These are phyloP conservation scores for Podila epicladia DNA, from an alignment of 192 early-diverging fungal species.

Conservation along the genomic window DNA sequence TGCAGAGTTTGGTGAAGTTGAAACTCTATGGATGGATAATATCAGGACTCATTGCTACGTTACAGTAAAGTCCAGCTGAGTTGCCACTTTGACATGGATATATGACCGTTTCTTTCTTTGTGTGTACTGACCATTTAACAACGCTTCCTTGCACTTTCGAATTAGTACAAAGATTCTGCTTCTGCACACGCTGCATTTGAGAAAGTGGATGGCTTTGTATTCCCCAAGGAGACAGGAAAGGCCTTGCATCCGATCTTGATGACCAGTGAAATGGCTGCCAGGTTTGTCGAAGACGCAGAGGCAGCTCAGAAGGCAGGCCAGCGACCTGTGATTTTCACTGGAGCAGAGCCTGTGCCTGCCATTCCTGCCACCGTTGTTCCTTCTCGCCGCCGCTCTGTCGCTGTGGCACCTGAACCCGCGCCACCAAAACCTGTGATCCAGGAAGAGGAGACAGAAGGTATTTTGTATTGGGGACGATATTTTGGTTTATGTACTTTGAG, in stretches of 20 bases:
- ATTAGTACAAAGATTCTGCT: slow-evolving; percentile 21
- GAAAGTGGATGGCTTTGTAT: slow-evolving; percentile 15
- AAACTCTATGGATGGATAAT: slow-evolving; percentile 68
- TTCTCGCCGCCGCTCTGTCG: slow-evolving; percentile 6
- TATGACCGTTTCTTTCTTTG: not conserved
- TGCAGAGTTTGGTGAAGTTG: slow-evolving; percentile 59
- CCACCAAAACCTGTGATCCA: no score
- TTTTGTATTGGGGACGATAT: no score
- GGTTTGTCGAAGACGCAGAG: slow-evolving; percentile 26
- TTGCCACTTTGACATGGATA: not conserved
- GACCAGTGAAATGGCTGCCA: slow-evolving; percentile 22
- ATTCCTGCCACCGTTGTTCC: not conserved
- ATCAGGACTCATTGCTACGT: slow-evolving; percentile 74
- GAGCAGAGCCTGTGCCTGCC: not conserved
- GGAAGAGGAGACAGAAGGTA: no score
- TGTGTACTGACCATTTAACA: not conserved
- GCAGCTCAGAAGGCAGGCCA: slow-evolving; percentile 29
- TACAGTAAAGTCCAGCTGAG: slow-evolving; percentile 50
- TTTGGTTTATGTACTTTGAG: no score
- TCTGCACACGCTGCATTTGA: slow-evolving; percentile 22
- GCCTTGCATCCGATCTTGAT: slow-evolving; percentile 24
- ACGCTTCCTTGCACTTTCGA: not conserved
- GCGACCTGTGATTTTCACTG: slow-evolving; percentile 28
- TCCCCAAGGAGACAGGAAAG: slow-evolving; percentile 43
- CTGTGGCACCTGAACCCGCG: not conserved